phyloP scores from a whole-genome alignment of 352 stramenopile genomes.

The Phytophthora cajani region DNA sequence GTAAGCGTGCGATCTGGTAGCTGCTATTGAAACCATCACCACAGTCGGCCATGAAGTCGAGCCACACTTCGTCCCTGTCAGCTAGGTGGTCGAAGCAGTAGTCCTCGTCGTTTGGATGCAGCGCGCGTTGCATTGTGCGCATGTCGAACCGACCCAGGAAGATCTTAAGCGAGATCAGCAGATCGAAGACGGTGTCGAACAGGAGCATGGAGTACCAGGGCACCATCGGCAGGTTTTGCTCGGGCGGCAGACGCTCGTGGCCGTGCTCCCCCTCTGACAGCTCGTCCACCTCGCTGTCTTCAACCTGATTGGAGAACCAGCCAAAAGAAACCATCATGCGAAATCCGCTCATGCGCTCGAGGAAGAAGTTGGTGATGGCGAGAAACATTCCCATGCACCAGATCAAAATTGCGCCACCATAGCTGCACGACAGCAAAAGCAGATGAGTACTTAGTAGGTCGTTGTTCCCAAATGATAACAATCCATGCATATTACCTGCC shows the following conservation, averaged over 20 bases:
- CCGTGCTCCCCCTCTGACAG: constrained; percentile 49
- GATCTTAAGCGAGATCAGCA: constrained; percentile 94
- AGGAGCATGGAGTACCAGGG: constrained; percentile 95
- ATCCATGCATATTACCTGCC: constrained; percentile 47
- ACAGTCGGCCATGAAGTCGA: constrained; percentile 95
- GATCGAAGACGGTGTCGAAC: constrained; percentile 90
- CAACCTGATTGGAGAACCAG: constrained; percentile 63
- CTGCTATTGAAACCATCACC: constrained; percentile 95
- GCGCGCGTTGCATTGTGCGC: constrained; percentile 89
- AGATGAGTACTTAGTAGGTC: neutral
- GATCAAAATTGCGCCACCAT: constrained; percentile 58
- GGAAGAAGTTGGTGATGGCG: constrained; percentile 85
- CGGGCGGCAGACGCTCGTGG: constrained; percentile 69
- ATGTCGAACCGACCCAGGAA: constrained; percentile 93
- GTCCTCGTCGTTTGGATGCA: constrained; percentile 75
- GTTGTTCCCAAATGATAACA: neutral
- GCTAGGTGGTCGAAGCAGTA: constrained; percentile 88
- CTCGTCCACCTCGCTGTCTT: constrained; percentile 52
- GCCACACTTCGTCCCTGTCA: constrained; percentile 86
- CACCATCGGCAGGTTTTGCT: constrained; percentile 91
- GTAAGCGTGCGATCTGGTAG: constrained; percentile 92
- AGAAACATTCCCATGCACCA: constrained; percentile 84
- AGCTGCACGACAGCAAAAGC: neutral
- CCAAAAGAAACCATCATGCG: constrained; percentile 80
- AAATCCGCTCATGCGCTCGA: constrained; percentile 82